phyloP scores from a whole-genome alignment of 257 asterid genomes.

The Petrea volubilis region DNA sequence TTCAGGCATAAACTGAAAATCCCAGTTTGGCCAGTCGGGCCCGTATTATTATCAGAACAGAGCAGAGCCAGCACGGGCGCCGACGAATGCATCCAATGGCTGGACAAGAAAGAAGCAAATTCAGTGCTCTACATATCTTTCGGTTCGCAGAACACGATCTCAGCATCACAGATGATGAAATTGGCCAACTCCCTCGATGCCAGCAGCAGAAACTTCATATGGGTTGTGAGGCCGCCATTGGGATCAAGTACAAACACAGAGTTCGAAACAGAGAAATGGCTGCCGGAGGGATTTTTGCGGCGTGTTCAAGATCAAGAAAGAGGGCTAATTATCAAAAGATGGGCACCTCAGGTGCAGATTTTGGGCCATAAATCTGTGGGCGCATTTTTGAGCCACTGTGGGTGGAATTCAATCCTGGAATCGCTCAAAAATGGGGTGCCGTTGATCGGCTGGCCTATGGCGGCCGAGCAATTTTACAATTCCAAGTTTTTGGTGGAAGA shows the following conservation, averaged over 20 bases:
- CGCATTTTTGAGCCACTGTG: conserved; percentile 57
- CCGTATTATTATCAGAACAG: conserved; percentile 26
- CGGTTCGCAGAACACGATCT: conserved; percentile 49
- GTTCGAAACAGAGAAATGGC: conserved; percentile 56
- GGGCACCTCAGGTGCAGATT: conserved; percentile 69
- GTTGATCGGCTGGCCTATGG: conserved; percentile 54
- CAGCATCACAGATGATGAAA: conserved; percentile 61
- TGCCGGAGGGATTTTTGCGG: conserved; percentile 56
- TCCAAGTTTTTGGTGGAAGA: conserved; percentile 51
- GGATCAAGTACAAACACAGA: conserved; percentile 42
- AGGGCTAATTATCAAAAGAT: conserved; percentile 44
- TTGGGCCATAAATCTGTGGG: conserved; percentile 45
- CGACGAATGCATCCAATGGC: conserved; percentile 37
- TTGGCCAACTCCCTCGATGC: conserved; percentile 58
- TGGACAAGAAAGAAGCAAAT: conserved; percentile 26
- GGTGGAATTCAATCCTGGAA: conserved; percentile 72
- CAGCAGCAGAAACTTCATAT: conserved; percentile 40
- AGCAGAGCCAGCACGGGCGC: too few relatives aligned
- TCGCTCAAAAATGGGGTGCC: conserved; percentile 53
- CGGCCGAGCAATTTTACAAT: conserved; percentile 54
- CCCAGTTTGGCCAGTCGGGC: conserved; percentile 54
- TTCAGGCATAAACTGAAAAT: conserved; percentile 37
- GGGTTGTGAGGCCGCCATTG: conserved; percentile 63
- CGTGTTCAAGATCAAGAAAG: conserved; percentile 27
- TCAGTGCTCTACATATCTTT: conserved; percentile 61